Percentiles rank a stretch among this genome's conserved stretches.
Evolutionary conservation across 371 early-diverging fungal genomes (phyloP).

Genomic region (Mortierella sp.): DNA sequence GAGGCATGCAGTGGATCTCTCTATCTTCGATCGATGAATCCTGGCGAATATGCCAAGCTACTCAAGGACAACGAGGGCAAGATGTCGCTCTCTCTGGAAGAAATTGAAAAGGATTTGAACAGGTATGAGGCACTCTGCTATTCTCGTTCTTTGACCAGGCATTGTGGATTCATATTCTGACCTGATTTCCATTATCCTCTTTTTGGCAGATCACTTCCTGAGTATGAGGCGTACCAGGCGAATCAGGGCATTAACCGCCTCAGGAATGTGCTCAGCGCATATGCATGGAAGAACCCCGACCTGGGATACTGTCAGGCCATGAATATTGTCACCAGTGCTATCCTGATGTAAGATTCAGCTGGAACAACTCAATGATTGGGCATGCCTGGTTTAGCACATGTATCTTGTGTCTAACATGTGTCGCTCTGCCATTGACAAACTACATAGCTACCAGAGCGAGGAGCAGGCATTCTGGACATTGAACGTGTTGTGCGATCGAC

Average conservation of each 20-base stretch:
- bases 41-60: constrained; percentile 84
- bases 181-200: too few species aligned
- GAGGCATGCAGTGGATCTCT: constrained; percentile 94
- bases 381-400: too few species aligned
- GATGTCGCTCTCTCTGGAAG: constrained; percentile 85
- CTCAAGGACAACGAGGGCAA: constrained; percentile 77
- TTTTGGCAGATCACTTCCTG: constrained; percentile 81
- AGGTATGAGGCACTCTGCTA: constrained; percentile 60
- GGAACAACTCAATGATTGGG: not conserved
- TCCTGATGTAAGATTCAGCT: constrained; percentile 77
- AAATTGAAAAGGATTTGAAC: constrained; percentile 98
- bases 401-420: not conserved
- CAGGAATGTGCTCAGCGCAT: constrained; percentile 90
- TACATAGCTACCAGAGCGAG: constrained; percentile 85
- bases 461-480: constrained; percentile 98
- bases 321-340: constrained; percentile 96
- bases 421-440: constrained; percentile 19
- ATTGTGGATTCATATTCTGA: not conserved
- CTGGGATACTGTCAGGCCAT: constrained; percentile 99
- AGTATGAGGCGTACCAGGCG: constrained; percentile 94
- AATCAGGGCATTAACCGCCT: constrained; percentile 92
- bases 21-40: constrained; percentile 87
- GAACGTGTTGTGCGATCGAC: constrained; percentile 87
- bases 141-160: not conserved
- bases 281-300: constrained; percentile 88